Base-by-base conservation (phyloP, 192 early-diverging fungal genomes). In the Oehlia diaphana region DNA sequence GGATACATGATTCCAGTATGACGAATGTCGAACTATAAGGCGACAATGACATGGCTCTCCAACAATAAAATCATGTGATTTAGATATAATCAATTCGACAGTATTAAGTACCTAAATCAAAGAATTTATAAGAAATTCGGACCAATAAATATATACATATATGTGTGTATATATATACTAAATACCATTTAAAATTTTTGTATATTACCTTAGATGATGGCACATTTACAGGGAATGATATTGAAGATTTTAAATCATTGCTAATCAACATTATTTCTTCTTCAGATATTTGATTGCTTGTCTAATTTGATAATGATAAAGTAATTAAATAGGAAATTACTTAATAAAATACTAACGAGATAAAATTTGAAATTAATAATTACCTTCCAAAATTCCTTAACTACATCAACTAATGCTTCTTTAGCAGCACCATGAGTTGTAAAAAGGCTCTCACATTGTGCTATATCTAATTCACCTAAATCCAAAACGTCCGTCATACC, bases 341-440 rank as follows among this genome's bases (percentile, higher is more conserved):
- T n/a, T n/a, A 26, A 26, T 26, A 26, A 69, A 39, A 69, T 37
- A 37, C 39, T n/a, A 39, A 0, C 4, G 44, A 69, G 3, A 69
- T n/a, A 21, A 39, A 6, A 9, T 44, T 44, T 37, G 14, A 67
- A 19, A 31, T 31, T 31, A 31, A 31, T 23, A 39, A 42, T 63
- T 85, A 86, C 88, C 76, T 88, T 83, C 79, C 89, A 90, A 16
- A 91, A 83, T 39, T 87, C 90, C 71, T 88, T 83, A 23, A 90
- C 83, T 7, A 90, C 70, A 39, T 81, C 81, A 37, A 89, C 80
- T 77, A 90, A 73, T n/a, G 77, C 80, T 9, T 85, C 87, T 42
- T 89, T 89, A 10, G 82, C 80, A 58, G 88, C 69, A 81, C 91
- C 90, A 33, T 87, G 84, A 58, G 84, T 82, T 8, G 80, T 76